Conservation (phyloP, 306 rosid species). For the Sicyos edulis region DNA sequence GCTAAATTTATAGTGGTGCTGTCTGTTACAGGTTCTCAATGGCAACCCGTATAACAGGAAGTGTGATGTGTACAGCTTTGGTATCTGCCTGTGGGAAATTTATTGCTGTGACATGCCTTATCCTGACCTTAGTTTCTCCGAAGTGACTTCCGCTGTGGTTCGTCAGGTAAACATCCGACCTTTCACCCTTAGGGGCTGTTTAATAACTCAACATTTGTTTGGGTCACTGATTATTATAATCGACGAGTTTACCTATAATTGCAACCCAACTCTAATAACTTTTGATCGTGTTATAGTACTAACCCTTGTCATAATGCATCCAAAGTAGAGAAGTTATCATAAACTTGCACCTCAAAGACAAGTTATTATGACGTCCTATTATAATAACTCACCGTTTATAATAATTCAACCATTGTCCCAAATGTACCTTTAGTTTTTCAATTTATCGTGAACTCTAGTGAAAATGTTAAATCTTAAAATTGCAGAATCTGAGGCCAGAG, state of each 20-base stretch:
- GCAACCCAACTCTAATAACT: too few relatives aligned
- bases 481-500: slow-evolving; percentile 89
- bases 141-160: slow-evolving; percentile 92
- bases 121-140: slow-evolving; percentile 94
- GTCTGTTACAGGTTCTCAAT: slow-evolving; percentile 68
- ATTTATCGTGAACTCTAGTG: neutral
- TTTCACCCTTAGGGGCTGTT: too few relatives aligned
- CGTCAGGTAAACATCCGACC: slow-evolving; percentile 57
- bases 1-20: neutral
- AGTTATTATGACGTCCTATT: too few relatives aligned
- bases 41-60: slow-evolving; percentile 96
- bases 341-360: too few relatives aligned
- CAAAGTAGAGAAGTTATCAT: too few relatives aligned
- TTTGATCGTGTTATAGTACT: too few relatives aligned
- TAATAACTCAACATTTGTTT: too few relatives aligned
- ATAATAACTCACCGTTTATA: too few relatives aligned
- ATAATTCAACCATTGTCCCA: too few relatives aligned
- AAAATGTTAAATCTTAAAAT: slow-evolving; percentile 25
- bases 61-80: slow-evolving; percentile 95
- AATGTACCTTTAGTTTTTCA: neutral
- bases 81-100: slow-evolving; percentile 91
- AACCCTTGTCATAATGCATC: too few relatives aligned
- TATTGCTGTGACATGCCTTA: slow-evolving; percentile 99
- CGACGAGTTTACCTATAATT: too few relatives aligned
- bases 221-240: too few relatives aligned